Base-by-base conservation (phyloP, 2,329 filamentous ascomycete genomes). In the Hymenoscyphus occultus region DNA sequence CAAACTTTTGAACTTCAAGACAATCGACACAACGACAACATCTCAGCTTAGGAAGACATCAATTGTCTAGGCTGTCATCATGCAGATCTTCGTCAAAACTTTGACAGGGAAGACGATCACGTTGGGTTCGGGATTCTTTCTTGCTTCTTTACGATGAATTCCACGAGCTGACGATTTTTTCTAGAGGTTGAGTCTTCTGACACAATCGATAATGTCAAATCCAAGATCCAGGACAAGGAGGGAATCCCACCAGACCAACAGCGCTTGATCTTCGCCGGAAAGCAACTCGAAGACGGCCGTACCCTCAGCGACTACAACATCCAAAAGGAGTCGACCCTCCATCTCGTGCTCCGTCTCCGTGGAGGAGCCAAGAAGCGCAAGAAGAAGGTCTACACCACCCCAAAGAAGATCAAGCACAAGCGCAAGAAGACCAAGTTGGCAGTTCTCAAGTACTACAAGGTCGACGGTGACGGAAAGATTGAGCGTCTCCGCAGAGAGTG, bases 341-440 rank as follows among this genome's bases (percentile, higher is more conserved):
- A 99, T 85, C 86, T 98, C 76, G 95, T 99, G 77, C 90, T 99
- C 77, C 92, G 95, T 80, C 93, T 99, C 70, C 95, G 94, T 88
- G 95, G 95, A 87, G 95, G 94, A 83, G 93, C 83, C 80, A 99
- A 99, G 93, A 97, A 98, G 92, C 90, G 96, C 84, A 99, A 99
- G 92, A 97, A 97, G 93, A 99, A 99, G 93, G 95, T 99, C 76
- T 99, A 99, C 91, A 98, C 92, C 81, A 99, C 95, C 78, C 95
- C 95, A 82, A 99, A 99, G 93, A 99, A 99, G 93, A 99, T 99
- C 91, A 99, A 99, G 95, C 95, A 99, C 90, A 99, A 99, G 93
- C 91, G 93, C 87, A 99, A 98, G 93, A 99, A 99, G 94, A 97
- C 91, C 89, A 99, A 99, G 91, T 86, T 99, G 82, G 95, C 95